Evolutionary conservation across 2,329 filamentous ascomycete genomes (phyloP), one percentile per base, ranked within the genome.

Genomic region (Aspergillus fumigatus): DNA sequence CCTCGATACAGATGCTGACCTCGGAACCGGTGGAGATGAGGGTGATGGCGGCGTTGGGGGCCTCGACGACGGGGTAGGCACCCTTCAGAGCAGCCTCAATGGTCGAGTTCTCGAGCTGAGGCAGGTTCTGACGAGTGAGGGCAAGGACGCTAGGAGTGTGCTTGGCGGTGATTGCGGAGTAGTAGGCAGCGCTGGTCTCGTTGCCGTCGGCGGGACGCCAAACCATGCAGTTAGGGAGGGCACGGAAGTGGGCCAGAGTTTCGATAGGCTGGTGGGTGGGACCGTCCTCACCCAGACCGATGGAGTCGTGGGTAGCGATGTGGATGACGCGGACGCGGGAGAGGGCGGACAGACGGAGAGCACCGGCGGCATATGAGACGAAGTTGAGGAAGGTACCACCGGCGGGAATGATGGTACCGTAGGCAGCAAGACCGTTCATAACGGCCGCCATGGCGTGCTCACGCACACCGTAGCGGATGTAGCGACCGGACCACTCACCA

Each of bases 211-310:
- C 93, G 67, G 94, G 94, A 74, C 94, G 92, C 94, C 94, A 97
- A 70, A 97, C 93, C 90, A 97, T 96, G 84, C 89, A 90, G 88
- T 99, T 99, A 73, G 94, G 94, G 68, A 97, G 86, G 64, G 94
- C 94, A 76, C 94, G 93, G 91, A 97, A 97, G 81, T 97, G 94
- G 59, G 92, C 89, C 62, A 97, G 87, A 48, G 92, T 96, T 87
- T 99, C 94, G 68, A 99, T 96, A 76, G 94, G 94, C 85, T 99
- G 94, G 82, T 99, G 94, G 56, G 94, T 99, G 67, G 94, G 93
- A 62, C 94, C 94, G 73, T 99, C 94, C 82, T 99, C 94, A 79
- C 94, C 94, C 67, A 97, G 90, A 83, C 94, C 94, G 70, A 99
- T 99, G 65, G 93, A 97, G 84, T 97, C 93, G 85, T 97, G 93